Percentiles rank a stretch among this genome's conserved stretches.
Evolutionary conservation across 768 basidiomycete species (phyloP).

Genomic region (Macrocybe gigantea): DNA sequence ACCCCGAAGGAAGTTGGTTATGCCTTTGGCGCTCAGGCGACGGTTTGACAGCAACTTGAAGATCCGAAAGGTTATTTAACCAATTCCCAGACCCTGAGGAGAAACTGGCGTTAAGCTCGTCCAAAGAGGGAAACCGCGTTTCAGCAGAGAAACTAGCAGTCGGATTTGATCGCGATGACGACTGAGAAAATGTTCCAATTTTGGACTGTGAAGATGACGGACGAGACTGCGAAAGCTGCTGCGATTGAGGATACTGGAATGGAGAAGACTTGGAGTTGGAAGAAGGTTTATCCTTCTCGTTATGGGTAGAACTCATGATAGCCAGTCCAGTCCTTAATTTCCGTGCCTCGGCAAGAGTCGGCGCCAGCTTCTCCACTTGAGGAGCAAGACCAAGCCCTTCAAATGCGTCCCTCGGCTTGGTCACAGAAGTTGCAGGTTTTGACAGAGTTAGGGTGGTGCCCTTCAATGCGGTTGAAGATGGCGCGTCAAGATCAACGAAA

Average conservation of each 20-base stretch:
- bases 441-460: conserved; percentile 5
- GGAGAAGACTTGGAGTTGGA: conserved; percentile 6
- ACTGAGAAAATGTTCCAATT: conserved; percentile 24
- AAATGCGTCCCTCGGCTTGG: conserved; percentile 63
- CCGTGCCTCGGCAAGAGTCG: conserved; percentile 72
- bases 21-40: too few species aligned
- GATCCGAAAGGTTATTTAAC: conserved; percentile 2
- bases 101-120: conserved; percentile 67
- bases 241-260: conserved; percentile 30
- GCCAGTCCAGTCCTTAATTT: conserved; percentile 68
- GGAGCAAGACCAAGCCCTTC: conserved; percentile 59
- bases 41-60: neutral
- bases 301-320: conserved; percentile 30
- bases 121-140: conserved; percentile 81
- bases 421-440: conserved; percentile 1
- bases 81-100: conserved; percentile 1
- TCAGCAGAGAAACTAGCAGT: conserved; percentile 49
- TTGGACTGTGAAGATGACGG: conserved; percentile 20
- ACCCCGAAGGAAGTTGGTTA: too few species aligned
- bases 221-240: conserved; percentile 12
- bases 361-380: conserved; percentile 40
- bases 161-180: conserved; percentile 21
- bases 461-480: conserved; percentile 8
- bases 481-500: conserved; percentile 35
- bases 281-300: conserved; percentile 20